Evolutionary conservation across 1,139 yeast species (phyloP).

Genomic region (Geotrichum histeridarum): DNA sequence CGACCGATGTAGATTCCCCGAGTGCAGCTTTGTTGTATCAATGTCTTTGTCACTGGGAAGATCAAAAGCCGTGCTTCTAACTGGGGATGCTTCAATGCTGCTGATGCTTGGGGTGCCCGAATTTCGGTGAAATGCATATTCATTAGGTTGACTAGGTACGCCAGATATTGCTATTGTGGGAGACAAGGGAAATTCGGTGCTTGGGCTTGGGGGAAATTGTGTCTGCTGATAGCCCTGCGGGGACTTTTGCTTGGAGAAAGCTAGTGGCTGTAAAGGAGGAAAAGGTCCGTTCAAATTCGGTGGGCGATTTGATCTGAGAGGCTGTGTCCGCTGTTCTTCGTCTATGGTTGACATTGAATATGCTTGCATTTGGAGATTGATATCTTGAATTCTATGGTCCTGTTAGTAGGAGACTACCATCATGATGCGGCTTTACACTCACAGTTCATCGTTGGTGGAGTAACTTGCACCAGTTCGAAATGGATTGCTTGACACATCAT

Average conservation of each 20-base stretch:
- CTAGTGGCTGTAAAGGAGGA: neutral
- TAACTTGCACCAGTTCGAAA: neutral
- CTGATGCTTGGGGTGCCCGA: neutral
- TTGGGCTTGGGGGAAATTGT: neutral
- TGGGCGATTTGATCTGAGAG: neutral
- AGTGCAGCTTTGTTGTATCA: neutral
- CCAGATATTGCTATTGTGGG: neutral
- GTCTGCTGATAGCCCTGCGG: neutral
- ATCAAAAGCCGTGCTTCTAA: neutral
- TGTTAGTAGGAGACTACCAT: neutral
- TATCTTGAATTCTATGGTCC: neutral
- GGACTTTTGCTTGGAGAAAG: neutral
- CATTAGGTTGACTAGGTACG: neutral
- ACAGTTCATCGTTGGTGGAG: neutral
- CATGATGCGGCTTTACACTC: neutral
- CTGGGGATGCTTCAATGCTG: neutral
- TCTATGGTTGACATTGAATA: neutral
- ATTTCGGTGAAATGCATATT: neutral
- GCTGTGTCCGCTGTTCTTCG: neutral
- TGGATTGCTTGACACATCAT: neutral
- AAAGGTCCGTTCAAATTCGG: neutral
- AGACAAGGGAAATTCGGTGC: neutral
- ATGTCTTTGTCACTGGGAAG: neutral
- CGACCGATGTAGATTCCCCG: neutral
- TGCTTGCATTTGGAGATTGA: neutral